These are phyloP conservation scores for Aspergillus affinis DNA, from an alignment of 495 filamentous ascomycete species.

Conservation along the genomic window DNA sequence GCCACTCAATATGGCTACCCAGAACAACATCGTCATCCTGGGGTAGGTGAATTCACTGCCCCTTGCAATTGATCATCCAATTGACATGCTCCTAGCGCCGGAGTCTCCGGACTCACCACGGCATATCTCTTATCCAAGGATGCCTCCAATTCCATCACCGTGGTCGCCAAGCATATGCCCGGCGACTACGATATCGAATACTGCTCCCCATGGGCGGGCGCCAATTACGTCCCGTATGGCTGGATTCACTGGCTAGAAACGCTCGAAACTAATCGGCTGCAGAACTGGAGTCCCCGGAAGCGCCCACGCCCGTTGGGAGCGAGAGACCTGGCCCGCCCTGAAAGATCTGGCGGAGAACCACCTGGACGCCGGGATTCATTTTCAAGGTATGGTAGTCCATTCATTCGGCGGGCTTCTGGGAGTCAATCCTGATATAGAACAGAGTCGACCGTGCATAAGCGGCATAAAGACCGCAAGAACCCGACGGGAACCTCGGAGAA, in stretches of 20 bases:
- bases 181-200: constrained; percentile 98
- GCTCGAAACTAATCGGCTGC: not conserved
- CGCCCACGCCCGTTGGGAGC: constrained; percentile 59
- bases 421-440: constrained; percentile 2
- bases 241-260: not conserved
- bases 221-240: constrained; percentile 82
- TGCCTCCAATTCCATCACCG: constrained; percentile 66
- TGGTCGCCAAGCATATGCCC: constrained; percentile 95
- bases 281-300: constrained; percentile 57
- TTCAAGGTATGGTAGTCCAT: constrained; percentile 57
- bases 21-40: constrained; percentile 60
- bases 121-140: constrained; percentile 78
- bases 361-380: constrained; percentile 88
- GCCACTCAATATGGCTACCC: constrained; percentile 29
- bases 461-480: constrained; percentile 57
- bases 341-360: constrained; percentile 64
- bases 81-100: constrained; percentile 60
- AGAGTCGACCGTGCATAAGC: constrained; percentile 63
- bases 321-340: constrained; percentile 66
- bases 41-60: constrained; percentile 46
- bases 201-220: constrained; percentile 91
- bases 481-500: constrained; percentile 50
- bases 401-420: no score
- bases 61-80: constrained; percentile 4
- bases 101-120: constrained; percentile 89